Conservation (phyloP, 306 rosid genomes). For the Gleditsia sinensis region DNA sequence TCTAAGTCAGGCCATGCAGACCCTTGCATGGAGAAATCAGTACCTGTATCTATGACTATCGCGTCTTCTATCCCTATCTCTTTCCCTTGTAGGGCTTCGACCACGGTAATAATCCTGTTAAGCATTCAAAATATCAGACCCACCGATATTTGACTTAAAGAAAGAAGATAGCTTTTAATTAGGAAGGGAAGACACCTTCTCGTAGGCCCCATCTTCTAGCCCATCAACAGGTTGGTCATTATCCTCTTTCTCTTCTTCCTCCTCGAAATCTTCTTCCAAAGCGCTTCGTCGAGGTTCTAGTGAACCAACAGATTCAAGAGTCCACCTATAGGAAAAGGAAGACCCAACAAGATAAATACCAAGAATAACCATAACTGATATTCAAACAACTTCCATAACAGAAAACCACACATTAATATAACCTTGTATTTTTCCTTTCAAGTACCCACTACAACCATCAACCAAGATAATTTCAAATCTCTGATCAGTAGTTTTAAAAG, state of each 20-base stretch:
- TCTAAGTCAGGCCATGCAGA: constrained; percentile 1
- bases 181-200: constrained; percentile 52
- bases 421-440: neutral
- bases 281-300: constrained; percentile 89
- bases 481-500: neutral
- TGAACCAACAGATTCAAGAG: constrained; percentile 65
- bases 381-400: neutral
- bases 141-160: neutral
- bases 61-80: constrained; percentile 89
- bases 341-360: neutral
- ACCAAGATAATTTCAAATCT: neutral
- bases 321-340: constrained; percentile 60
- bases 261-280: constrained; percentile 97
- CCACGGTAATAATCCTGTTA: constrained; percentile 79
- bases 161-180: neutral
- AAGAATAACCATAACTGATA: neutral
- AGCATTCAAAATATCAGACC: constrained; percentile 23
- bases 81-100: constrained; percentile 82
- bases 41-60: constrained; percentile 94
- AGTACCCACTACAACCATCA: neutral
- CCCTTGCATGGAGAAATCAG: constrained; percentile 19
- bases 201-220: constrained; percentile 67
- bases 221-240: constrained; percentile 72
- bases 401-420: neutral
- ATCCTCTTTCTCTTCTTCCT: constrained; percentile 98